phyloP scores from a whole-genome alignment of 768 basidiomycete genomes.

The Termitomyces titanicus region DNA sequence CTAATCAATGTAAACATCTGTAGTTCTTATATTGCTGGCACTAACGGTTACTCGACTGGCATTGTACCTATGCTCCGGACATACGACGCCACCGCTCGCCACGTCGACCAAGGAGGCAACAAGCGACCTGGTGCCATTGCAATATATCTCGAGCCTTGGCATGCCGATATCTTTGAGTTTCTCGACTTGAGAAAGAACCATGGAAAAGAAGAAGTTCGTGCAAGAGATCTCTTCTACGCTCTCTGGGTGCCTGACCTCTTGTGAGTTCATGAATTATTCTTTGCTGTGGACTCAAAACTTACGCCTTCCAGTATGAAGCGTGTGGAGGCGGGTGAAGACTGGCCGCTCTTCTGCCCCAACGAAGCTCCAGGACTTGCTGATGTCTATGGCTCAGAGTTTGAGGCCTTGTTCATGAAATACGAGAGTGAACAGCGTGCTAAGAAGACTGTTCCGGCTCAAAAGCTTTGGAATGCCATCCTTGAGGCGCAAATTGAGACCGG shows the following conservation, averaged over 20 bases:
- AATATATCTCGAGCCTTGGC: conserved; percentile 99
- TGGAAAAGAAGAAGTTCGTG: conserved; percentile 96
- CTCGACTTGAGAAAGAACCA: conserved; percentile 98
- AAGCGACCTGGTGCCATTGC: conserved; percentile 99
- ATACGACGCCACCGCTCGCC: conserved; percentile 96
- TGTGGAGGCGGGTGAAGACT: conserved; percentile 83
- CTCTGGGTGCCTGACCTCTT: conserved; percentile 98
- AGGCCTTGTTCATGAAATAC: conserved; percentile 79
- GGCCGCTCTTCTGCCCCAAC: conserved; percentile 98
- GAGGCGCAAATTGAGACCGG: conserved; percentile 99
- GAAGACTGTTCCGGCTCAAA: conserved; percentile 88
- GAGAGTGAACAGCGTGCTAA: conserved; percentile 87
- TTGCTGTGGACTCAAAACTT: not conserved
- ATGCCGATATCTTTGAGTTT: conserved; percentile 96
- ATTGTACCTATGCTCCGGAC: conserved; percentile 99
- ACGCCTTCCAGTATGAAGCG: conserved; percentile 78
- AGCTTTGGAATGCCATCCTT: conserved; percentile 96
- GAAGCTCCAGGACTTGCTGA: conserved; percentile 91
- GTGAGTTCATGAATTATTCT: conserved; percentile 38
- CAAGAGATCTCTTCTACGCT: conserved; percentile 96
- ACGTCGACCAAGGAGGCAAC: conserved; percentile 99
- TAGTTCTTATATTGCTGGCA: conserved; percentile 97
- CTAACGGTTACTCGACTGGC: conserved; percentile 98
- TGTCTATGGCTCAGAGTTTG: conserved; percentile 87
- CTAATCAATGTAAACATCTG: not conserved